phyloP scores from a whole-genome alignment of 352 stramenopile species.

The Globisporangium viniferum region DNA sequence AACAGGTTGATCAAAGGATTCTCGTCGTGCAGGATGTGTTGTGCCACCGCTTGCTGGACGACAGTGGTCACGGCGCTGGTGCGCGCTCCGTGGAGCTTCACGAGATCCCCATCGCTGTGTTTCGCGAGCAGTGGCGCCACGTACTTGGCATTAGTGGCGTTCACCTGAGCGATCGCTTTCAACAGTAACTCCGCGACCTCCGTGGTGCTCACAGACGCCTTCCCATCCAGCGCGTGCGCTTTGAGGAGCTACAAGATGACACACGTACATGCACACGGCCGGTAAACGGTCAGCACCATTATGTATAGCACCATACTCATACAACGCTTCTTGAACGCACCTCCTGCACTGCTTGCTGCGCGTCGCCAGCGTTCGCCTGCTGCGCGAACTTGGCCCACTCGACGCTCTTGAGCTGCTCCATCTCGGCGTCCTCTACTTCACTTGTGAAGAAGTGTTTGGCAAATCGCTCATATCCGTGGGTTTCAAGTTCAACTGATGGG shows the following conservation, averaged over 20 bases:
- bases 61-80: constrained; percentile 32
- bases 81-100: constrained; percentile 31
- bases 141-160: constrained; percentile 23
- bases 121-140: constrained; percentile 44
- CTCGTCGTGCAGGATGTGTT: constrained; percentile 52
- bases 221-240: constrained; percentile 22
- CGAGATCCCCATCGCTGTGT: constrained; percentile 30
- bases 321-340: neutral
- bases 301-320: neutral
- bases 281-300: neutral
- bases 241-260: constrained; percentile 25
- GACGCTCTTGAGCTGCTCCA: constrained; percentile 21
- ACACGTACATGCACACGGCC: neutral
- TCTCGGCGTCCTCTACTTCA: neutral
- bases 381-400: constrained; percentile 27
- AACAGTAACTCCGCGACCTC: constrained; percentile 32
- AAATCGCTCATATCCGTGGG: neutral
- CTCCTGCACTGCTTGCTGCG: constrained; percentile 15
- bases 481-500: constrained; percentile 1
- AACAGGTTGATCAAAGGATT: constrained; percentile 64
- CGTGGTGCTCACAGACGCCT: constrained; percentile 13
- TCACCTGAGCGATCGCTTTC: constrained; percentile 20
- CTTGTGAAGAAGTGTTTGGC: neutral
- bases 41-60: constrained; percentile 43
- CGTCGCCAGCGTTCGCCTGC: constrained; percentile 4